Evolutionary conservation across 1,284 basidiomycete genomes (phyloP).

Genomic region (Pulveroboletus sp.): DNA sequence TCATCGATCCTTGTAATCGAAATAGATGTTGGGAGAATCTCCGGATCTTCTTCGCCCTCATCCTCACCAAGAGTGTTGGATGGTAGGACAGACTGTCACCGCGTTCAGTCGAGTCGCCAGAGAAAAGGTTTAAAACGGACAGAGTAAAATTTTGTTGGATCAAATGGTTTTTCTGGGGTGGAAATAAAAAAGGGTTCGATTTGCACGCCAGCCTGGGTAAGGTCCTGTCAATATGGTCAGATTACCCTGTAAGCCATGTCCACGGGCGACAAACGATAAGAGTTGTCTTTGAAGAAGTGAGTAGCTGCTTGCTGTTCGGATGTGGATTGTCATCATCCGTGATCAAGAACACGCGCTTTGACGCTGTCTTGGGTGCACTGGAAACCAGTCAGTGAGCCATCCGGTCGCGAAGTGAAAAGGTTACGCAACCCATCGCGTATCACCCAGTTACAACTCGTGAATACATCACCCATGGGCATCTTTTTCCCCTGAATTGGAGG

Average conservation of each 20-base stretch:
- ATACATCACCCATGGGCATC: constrained; percentile 79
- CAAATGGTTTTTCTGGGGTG: constrained; percentile 68
- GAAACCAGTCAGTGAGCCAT: not conserved
- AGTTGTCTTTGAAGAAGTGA: constrained; percentile 69
- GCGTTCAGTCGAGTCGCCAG: constrained; percentile 11
- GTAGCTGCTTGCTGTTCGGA: constrained; percentile 52
- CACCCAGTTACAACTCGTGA: constrained; percentile 85
- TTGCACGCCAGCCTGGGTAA: constrained; percentile 77
- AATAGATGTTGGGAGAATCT: constrained; percentile 61
- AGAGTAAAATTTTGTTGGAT: constrained; percentile 81
- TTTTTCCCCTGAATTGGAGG: constrained; percentile 58
- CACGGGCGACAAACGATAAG: constrained; percentile 51
- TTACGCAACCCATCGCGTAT: constrained; percentile 76
- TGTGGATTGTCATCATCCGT: constrained; percentile 84
- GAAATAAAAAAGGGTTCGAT: constrained; percentile 94
- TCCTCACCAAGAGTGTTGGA: constrained; percentile 49
- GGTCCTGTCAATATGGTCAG: constrained; percentile 56
- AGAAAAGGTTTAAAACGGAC: constrained; percentile 47
- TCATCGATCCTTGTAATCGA: constrained; percentile 76
- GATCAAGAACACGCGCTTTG: constrained; percentile 90
- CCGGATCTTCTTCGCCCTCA: constrained; percentile 49
- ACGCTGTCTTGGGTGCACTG: constrained; percentile 83
- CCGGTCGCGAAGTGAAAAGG: not conserved
- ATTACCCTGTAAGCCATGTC: not conserved
- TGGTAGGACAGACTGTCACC: constrained; percentile 59